phyloP scores from a whole-genome alignment of 495 filamentous ascomycete genomes.

The Hyaloscypha variabilis region DNA sequence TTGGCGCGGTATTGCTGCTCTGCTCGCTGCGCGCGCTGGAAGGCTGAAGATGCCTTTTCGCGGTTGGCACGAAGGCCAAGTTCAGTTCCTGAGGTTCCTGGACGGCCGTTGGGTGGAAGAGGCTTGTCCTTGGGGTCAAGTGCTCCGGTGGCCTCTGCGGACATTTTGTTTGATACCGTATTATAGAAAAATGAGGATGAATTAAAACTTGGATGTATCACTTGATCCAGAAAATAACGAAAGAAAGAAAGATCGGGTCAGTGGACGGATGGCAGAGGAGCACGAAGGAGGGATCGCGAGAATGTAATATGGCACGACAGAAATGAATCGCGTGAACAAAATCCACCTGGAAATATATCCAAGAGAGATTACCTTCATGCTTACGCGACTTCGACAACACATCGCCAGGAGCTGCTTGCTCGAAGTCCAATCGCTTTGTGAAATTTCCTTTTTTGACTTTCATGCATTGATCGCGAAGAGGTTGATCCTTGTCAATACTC shows the following conservation, averaged over 20 bases:
- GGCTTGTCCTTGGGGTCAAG: constrained; percentile 1
- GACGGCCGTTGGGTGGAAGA: constrained; percentile 10
- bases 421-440: not conserved
- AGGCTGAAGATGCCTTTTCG: constrained; percentile 22
- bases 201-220: not conserved
- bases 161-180: not conserved
- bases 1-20: constrained; percentile 25
- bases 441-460: constrained; percentile 6
- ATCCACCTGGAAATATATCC: constrained; percentile 9
- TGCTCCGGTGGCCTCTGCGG: constrained; percentile 2
- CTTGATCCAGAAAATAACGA: not conserved
- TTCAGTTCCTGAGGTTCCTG: constrained; percentile 24
- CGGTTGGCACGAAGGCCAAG: constrained; percentile 19
- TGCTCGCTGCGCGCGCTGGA: constrained; percentile 21
- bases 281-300: not conserved
- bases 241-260: not conserved
- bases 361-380: constrained; percentile 10
- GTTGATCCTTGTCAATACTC: constrained; percentile 18
- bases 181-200: not conserved
- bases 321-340: constrained; percentile 2
- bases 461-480: constrained; percentile 17
- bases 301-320: not conserved
- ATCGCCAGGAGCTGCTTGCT: constrained; percentile 9
- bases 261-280: not conserved
- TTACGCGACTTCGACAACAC: not conserved